phyloP scores from a whole-genome alignment of 495 filamentous ascomycete species.

The Penicillium alfredii region DNA sequence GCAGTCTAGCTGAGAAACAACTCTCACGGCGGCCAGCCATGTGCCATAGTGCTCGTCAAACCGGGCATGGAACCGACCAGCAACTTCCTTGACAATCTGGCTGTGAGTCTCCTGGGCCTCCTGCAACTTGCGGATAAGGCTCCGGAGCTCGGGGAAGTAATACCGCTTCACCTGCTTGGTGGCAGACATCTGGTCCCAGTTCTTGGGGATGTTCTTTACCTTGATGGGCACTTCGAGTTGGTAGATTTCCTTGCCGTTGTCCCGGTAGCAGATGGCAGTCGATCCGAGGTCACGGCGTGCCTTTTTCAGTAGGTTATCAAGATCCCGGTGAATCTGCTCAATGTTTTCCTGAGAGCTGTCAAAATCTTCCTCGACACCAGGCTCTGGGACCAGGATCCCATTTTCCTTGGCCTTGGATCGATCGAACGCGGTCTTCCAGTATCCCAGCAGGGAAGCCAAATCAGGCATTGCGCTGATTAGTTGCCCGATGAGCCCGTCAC shows the following conservation, averaged over 20 bases:
- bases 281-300: conserved; percentile 61
- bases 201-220: conserved; percentile 72
- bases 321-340: conserved; percentile 60
- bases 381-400: conserved; percentile 73
- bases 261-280: conserved; percentile 69
- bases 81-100: conserved; percentile 85
- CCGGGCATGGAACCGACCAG: conserved; percentile 72
- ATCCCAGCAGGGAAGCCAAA: conserved; percentile 60
- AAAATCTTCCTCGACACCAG: conserved; percentile 89
- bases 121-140: conserved; percentile 75
- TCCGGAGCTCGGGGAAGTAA: conserved; percentile 80
- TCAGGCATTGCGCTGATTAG: conserved; percentile 82
- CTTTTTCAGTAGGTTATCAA: conserved; percentile 65
- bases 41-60: conserved; percentile 81
- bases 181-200: conserved; percentile 94
- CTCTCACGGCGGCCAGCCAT: conserved; percentile 84
- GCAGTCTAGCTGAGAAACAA: conserved; percentile 91
- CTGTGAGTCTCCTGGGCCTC: conserved; percentile 93
- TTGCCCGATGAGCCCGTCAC: conserved; percentile 76
- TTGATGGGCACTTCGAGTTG: conserved; percentile 88
- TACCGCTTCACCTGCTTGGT: conserved; percentile 88
- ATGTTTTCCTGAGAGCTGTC: conserved; percentile 78
- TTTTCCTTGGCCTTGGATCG: conserved; percentile 70
- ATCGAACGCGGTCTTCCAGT: conserved; percentile 94
- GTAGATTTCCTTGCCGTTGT: conserved; percentile 96